These are phyloP conservation scores for Sarocladium strictum DNA, from an alignment of 2,329 filamentous ascomycete species.

Conservation along the genomic window DNA sequence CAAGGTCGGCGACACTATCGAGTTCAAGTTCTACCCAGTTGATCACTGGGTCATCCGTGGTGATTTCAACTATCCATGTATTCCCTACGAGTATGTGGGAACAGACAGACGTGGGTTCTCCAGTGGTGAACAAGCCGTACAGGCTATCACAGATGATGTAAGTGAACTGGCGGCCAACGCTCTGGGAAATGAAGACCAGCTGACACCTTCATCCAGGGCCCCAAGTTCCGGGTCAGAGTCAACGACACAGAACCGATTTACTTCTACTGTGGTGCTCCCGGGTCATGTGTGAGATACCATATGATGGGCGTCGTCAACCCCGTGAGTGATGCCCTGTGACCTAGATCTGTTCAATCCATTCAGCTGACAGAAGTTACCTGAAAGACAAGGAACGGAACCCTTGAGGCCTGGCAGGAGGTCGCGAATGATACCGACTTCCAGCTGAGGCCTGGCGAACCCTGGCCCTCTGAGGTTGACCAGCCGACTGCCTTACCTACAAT, in stretches of 20 bases:
- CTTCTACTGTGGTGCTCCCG: conserved; percentile 63
- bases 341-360: neutral
- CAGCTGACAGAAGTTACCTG: conserved; percentile 1
- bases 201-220: conserved; percentile 25
- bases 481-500: conserved; percentile 4
- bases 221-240: conserved; percentile 37
- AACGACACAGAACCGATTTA: conserved; percentile 61
- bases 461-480: conserved; percentile 28
- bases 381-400: conserved; percentile 41
- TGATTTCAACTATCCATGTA: conserved; percentile 54
- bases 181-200: neutral
- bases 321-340: conserved; percentile 29
- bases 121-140: conserved; percentile 41
- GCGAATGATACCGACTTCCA: conserved; percentile 44
- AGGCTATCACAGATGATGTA: conserved; percentile 40
- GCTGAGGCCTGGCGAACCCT: conserved; percentile 49
- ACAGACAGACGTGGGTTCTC: conserved; percentile 46
- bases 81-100: conserved; percentile 52
- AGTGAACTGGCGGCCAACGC: conserved; percentile 15
- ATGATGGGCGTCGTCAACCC: conserved; percentile 78
- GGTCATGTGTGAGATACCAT: conserved; percentile 56
- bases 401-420: conserved; percentile 39
- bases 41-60: conserved; percentile 60
- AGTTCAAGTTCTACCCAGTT: conserved; percentile 56
- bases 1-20: conserved; percentile 42